Percentiles rank a stretch among this genome's conserved stretches.
Evolutionary conservation across 2,329 filamentous ascomycete species (phyloP).

Genomic region (Diaporthe caulivora): DNA sequence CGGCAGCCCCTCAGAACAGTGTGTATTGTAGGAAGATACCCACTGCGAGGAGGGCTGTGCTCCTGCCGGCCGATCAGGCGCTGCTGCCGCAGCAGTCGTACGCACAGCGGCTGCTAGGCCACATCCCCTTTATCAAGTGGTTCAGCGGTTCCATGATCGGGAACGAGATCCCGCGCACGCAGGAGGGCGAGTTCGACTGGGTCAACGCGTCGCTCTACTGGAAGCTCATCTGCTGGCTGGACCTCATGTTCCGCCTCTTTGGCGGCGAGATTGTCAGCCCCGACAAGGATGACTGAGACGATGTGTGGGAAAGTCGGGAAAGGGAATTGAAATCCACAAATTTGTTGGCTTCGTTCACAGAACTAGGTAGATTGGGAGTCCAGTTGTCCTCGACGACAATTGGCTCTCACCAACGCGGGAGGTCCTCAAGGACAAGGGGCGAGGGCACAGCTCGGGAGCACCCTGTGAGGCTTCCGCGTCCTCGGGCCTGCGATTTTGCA

Average conservation of each 20-base stretch:
- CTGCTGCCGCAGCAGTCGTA: constrained; percentile 77
- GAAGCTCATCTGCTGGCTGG: constrained; percentile 75
- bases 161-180: constrained; percentile 78
- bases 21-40: constrained; percentile 74
- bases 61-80: constrained; percentile 78
- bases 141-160: constrained; percentile 81
- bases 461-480: not conserved
- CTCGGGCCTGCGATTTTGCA: not conserved
- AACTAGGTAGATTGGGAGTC: not conserved
- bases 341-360: not conserved
- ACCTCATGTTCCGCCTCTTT: constrained; percentile 69
- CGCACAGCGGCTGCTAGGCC: constrained; percentile 72
- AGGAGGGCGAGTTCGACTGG: constrained; percentile 84
- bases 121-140: constrained; percentile 78
- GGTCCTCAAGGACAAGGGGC: not conserved
- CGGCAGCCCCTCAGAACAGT: constrained; percentile 48
- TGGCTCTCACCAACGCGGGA: not conserved
- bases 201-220: constrained; percentile 75
- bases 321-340: not conserved
- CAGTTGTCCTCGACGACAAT: not conserved
- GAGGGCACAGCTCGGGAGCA: not conserved
- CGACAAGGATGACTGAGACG: constrained; percentile 68
- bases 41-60: constrained; percentile 72
- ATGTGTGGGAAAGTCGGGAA: not conserved
- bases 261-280: constrained; percentile 68